phyloP scores from a whole-genome alignment of 2,329 filamentous ascomycete genomes.

The Xylariomycetidae sp. region DNA sequence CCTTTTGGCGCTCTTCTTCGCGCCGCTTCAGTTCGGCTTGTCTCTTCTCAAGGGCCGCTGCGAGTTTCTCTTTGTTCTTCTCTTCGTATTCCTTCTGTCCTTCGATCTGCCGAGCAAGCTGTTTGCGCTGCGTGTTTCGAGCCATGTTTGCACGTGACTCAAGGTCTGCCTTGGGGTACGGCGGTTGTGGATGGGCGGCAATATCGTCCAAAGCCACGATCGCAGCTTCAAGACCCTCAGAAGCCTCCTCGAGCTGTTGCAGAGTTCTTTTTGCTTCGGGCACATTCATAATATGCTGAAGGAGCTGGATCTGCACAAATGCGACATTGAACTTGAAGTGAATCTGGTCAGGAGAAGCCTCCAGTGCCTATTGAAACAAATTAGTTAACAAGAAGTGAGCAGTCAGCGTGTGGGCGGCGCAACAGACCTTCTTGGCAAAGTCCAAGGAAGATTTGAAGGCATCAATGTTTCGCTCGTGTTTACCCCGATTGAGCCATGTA shows the following conservation, averaged over 20 bases:
- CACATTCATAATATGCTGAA: constrained; percentile 71
- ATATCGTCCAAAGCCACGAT: constrained; percentile 68
- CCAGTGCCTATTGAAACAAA: constrained; percentile 66
- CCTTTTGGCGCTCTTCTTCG: constrained; percentile 69
- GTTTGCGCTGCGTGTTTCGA: constrained; percentile 87
- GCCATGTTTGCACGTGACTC: constrained; percentile 98
- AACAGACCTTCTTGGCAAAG: constrained; percentile 60
- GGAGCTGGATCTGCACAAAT: constrained; percentile 93
- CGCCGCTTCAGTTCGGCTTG: constrained; percentile 75
- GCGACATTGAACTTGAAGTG: constrained; percentile 98
- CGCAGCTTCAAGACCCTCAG: constrained; percentile 76
- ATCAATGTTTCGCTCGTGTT: constrained; percentile 54
- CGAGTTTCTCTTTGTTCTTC: constrained; percentile 83
- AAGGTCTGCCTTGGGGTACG: constrained; percentile 85
- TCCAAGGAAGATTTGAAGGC: constrained; percentile 54
- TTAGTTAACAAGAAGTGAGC: no score
- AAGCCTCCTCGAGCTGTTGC: constrained; percentile 75
- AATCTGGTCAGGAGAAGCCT: constrained; percentile 73
- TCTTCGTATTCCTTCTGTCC: constrained; percentile 89
- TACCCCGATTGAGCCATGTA: constrained; percentile 79
- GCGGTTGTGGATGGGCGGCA: constrained; percentile 60
- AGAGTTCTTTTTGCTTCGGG: constrained; percentile 73
- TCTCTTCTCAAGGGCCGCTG: constrained; percentile 72
- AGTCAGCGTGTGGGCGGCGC: no score
- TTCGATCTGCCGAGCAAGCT: constrained; percentile 79